Base-by-base conservation (phyloP, 331 rosid genomes). In the Prunus yedoensis region DNA sequence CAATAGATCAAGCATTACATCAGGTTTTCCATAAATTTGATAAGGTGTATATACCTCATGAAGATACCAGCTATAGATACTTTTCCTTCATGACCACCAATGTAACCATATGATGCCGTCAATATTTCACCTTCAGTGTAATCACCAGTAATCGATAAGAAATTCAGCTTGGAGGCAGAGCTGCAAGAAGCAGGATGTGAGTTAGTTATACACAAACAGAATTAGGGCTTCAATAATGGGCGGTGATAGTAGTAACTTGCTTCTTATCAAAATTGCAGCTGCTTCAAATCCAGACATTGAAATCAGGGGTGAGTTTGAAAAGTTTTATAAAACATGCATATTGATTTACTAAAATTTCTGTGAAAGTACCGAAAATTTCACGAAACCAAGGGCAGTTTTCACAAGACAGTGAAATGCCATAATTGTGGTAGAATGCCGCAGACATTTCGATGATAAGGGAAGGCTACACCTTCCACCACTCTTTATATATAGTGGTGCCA, bases 11-110 rank as follows among this genome's bases (percentile, higher is more conserved):
- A 57, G 13, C 64, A 80, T 16, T 30, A 53, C 9, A 12, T 30
- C 50, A 23, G 12, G 28, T 30, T 21, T 35, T 27, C 7, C 30
- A 71, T 21, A 38, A 59, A 21, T 9, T 74, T n/a, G 43, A 77
- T 51, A 16, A 80, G 65, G 60, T 27, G 66, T 66, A 83, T 84
- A 89, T 86, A 95, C 99, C 94, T 95, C 97, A 4, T 95, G 97
- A 77, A 95, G 87, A 80, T 83, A 92, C 99, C 99, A 95, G 64
- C 78, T 87, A 71, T 90, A 95, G 20, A 83, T 83, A 79, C 97
- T 86, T 92, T 95, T 64, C 99, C 99, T 84, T 95, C 99, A 75
- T 92, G 97, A 47, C 99, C 99, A 35, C 99, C 99, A 50, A 95
- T 87, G 79, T 95, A 95, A 79, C 99, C 99, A 84, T 95, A 95